A percentile compares a stretch with the other conserved stretches of the same genome.
phyloP scores from a whole-genome alignment of 306 rosid genomes.

The Benincasa hispida region DNA sequence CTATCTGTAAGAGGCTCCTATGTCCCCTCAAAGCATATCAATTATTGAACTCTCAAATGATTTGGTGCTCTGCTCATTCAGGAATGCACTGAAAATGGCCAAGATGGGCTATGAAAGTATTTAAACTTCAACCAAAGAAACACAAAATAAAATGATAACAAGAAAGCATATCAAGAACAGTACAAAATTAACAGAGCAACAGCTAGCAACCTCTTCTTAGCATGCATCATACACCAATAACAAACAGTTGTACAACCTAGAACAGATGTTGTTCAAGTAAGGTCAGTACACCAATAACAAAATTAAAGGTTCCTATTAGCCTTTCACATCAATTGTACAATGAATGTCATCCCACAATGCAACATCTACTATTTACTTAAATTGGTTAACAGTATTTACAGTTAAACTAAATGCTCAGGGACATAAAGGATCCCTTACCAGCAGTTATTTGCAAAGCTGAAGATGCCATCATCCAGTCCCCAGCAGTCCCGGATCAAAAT shows the following conservation, averaged over 20 bases:
- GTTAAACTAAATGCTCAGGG: not conserved
- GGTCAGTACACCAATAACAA: not conserved
- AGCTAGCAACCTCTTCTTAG: not conserved
- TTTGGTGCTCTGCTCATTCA: not conserved
- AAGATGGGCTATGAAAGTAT: not conserved
- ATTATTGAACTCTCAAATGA: constrained; percentile 1
- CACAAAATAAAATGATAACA: not conserved
- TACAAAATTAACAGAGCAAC: not conserved
- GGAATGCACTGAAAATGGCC: not conserved
- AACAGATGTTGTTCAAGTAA: too few relatives aligned
- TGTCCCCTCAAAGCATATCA: constrained; percentile 1
- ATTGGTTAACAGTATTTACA: not conserved
- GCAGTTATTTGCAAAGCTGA: constrained; percentile 38
- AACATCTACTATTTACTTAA: constrained; percentile 1
- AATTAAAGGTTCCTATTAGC: not conserved
- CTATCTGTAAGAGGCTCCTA: not conserved
- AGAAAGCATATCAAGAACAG: not conserved
- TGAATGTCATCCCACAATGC: not conserved
- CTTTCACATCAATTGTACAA: not conserved
- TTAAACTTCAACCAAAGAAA: not conserved
- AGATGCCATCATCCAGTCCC: constrained; percentile 52
- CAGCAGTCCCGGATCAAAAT: constrained; percentile 67
- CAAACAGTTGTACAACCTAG: not conserved
- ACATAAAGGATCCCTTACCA: constrained; percentile 27
- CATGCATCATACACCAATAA: not conserved